phyloP scores from a whole-genome alignment of 495 filamentous ascomycete genomes.

The Hapsidospora chrysogenum region DNA sequence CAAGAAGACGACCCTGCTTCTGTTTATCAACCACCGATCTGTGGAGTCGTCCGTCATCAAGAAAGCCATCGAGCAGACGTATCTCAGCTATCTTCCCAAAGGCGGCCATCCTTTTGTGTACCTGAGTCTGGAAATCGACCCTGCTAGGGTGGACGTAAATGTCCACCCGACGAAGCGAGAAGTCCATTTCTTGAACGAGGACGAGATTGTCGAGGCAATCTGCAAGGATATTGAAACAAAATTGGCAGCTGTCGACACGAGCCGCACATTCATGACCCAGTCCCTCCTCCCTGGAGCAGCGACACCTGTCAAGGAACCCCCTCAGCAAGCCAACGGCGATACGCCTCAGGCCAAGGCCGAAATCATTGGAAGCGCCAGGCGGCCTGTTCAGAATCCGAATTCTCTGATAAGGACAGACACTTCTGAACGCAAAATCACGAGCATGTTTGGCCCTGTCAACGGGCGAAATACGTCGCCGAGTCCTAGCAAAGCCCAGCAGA shows the following conservation, averaged over 20 bases:
- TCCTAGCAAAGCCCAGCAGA: constrained; percentile 6
- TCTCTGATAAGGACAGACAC: constrained; percentile 86
- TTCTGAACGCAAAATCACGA: constrained; percentile 83
- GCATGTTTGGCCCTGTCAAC: constrained; percentile 54
- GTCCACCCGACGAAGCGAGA: constrained; percentile 96
- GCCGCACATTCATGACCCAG: constrained; percentile 87
- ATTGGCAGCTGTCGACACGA: constrained; percentile 80
- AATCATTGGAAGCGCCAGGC: constrained; percentile 9
- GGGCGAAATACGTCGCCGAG: constrained; percentile 5
- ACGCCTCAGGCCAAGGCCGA: constrained; percentile 18
- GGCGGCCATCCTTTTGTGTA: constrained; percentile 91
- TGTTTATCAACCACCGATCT: constrained; percentile 97
- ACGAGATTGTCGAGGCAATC: constrained; percentile 83
- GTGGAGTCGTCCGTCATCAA: constrained; percentile 85
- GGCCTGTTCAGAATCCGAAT: constrained; percentile 60
- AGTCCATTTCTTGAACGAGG: constrained; percentile 96
- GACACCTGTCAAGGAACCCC: constrained; percentile 1
- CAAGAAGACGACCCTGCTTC: constrained; percentile 72
- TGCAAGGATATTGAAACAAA: constrained; percentile 66
- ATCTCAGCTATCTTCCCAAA: constrained; percentile 80
- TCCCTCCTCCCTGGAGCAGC: constrained; percentile 58
- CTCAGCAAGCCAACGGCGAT: constrained; percentile 14
- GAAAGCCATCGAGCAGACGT: constrained; percentile 82
- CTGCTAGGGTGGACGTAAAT: constrained; percentile 89
- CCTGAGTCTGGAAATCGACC: constrained; percentile 84